Conservation (phyloP, 1,284 basidiomycete genomes). For the Vanrija sp. region DNA sequence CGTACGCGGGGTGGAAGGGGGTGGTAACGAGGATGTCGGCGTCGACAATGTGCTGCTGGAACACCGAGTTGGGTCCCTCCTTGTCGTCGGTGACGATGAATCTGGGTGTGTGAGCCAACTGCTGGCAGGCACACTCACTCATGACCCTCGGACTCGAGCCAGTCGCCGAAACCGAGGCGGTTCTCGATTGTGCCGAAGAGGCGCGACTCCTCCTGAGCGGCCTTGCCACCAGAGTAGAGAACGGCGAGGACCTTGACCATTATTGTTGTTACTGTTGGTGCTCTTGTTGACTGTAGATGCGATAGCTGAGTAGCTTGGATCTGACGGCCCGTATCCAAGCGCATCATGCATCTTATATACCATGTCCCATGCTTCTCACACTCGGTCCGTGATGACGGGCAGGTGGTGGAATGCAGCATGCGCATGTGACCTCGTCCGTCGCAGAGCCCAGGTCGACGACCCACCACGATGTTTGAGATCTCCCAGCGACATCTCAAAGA, state of each 20-base stretch:
- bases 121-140: conserved; percentile 56
- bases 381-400: no score
- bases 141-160: conserved; percentile 72
- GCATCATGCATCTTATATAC: no score
- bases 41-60: conserved; percentile 83
- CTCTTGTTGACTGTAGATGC: no score
- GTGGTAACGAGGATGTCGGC: conserved; percentile 65
- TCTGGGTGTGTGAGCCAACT: conserved; percentile 16
- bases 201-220: conserved; percentile 74
- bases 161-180: conserved; percentile 70
- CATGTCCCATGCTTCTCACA: no score
- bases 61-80: conserved; percentile 77
- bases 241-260: conserved; percentile 67
- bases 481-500: no score
- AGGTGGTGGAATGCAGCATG: no score
- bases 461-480: no score
- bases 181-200: conserved; percentile 89
- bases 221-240: conserved; percentile 55
- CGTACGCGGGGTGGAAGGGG: conserved; percentile 83
- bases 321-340: no score
- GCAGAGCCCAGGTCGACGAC: no score
- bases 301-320: no score
- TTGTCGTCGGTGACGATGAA: conserved; percentile 71
- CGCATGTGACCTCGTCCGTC: no score
- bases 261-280: no score